Base-by-base conservation (phyloP, 73 alveolate genomes). In the Loxodes magnus region DNA sequence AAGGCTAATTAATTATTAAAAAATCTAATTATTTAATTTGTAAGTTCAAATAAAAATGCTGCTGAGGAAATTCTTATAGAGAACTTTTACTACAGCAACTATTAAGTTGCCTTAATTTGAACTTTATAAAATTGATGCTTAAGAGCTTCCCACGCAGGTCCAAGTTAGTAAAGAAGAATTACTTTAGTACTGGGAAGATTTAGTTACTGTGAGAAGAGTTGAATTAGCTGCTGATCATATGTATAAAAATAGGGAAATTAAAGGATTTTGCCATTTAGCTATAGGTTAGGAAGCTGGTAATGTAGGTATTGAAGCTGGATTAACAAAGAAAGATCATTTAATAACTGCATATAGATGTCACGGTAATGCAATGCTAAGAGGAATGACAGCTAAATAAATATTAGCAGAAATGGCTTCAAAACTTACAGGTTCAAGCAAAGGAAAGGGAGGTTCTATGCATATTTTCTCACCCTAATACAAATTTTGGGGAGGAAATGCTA, bases 371-470 rank as follows among this genome's bases (percentile, higher is more conserved):
- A 64, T 66, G 31, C 35, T 74, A 2, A 64, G 93, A 39, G 96
- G 96, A 7, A 81, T 62, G 28, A 59, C 88, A 23, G 88, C 93
- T 9, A 71, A 65, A 33, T 51, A 72, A 39, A 66, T 84, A 20
- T 51, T 84, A 19, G 93, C 96, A 17, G 96, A 84, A 48, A 64
- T 84, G 90, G 56, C 75, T 74, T 82, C 82, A 22, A 84, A 66
- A 53, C 24, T 43, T 24, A 80, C 96, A 12, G 96, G 96, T 19
- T 54, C 85, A 33, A 61, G 88, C 26, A 66, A 74, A 36, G 96
- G 96, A 10, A 79, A 81, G 53, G 96, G 96, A 22, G 96, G 96
- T 20, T 84, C 96, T 0, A 84, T 84, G 96, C 96, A 84, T 63
- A 74, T 64, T 43, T 84, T 74, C 73, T 46, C 57, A 49, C 59